Percentiles rank a stretch among this genome's conserved stretches.
Conservation (phyloP, 768 basidiomycete genomes). For the Trametes villosa region DNA sequence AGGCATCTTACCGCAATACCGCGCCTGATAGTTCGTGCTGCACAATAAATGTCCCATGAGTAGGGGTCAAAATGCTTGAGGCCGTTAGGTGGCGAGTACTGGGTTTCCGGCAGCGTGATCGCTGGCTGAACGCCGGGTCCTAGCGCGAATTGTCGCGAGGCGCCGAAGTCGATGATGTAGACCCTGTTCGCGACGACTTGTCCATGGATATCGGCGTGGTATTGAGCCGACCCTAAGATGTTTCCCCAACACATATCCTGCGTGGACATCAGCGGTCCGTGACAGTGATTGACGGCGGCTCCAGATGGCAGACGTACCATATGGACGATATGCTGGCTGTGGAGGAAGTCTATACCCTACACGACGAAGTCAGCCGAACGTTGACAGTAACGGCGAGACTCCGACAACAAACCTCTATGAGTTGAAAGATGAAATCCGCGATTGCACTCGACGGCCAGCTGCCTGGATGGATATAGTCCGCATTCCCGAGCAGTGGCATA, state of each 20-base stretch:
- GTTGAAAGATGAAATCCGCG: neutral
- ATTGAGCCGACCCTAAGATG: neutral
- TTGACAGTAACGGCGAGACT: too few relatives aligned
- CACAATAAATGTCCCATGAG: slow-evolving; percentile 10
- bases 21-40: too few relatives aligned
- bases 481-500: neutral
- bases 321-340: too few relatives aligned
- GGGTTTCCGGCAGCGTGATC: neutral
- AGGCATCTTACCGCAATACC: too few relatives aligned
- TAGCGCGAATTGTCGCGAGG: neutral
- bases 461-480: neutral
- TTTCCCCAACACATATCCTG: neutral
- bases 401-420: neutral
- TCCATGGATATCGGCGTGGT: neutral
- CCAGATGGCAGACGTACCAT: neutral
- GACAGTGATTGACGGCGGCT: neutral
- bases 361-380: too few relatives aligned
- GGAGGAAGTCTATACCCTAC: too few relatives aligned
- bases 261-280: too few relatives aligned
- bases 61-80: neutral
- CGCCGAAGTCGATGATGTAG: slow-evolving; percentile 9
- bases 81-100: neutral
- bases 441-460: neutral
- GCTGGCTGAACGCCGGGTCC: neutral
- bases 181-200: neutral